Evolutionary conservation across 1,284 basidiomycete species (phyloP), one percentile per base, ranked within the genome.

Genomic region (Ceraceosorus guamensis): DNA sequence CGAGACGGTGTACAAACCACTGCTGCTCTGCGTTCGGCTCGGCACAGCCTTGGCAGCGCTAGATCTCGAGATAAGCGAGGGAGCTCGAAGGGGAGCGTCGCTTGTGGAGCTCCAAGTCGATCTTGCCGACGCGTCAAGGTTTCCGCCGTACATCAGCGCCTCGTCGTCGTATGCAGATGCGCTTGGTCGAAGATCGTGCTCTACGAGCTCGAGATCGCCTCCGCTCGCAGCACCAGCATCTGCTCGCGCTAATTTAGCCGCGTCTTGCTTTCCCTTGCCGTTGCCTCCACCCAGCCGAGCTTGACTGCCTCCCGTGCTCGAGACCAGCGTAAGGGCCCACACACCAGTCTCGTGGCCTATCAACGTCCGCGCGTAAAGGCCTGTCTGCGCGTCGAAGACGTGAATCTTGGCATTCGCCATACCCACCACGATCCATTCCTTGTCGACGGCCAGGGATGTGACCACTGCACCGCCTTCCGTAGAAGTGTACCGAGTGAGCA

Each of bases 331-430:
- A 8, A 97, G 83, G 13, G 88, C 87, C 93, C 93, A 97, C 0
- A 97, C 91, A 8, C 93, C 93, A 7, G 82, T 80, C 16, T 87
- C 85, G 77, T 96, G 92, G 0, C 91, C 93, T 1, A 84, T 80
- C 3, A 98, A 82, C 0, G 88, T 89, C 47, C 86, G 82, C 33
- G 82, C 81, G 50, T 88, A 84, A 5, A 87, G 82, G 0, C 92
- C 93, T 0, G 87, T 88, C 43, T 79, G 80, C 0, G 87, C 85
- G 65, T 85, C 86, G 77, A 93, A 96, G 30, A 96, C 82, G 72
- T 91, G 88, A 47, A 97, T 88, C 63, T 86, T 85, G 65, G 84
- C 83, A 75, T 88, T 93, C 11, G 89, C 88, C 74, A 95, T 87
- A 1, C 90, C 92, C 30, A 92, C 87, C 44, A 93, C 85, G 67